Percentiles rank a stretch among this genome's conserved stretches.
phyloP scores from a whole-genome alignment of 768 basidiomycete genomes.

The Cytidiella melzeri region DNA sequence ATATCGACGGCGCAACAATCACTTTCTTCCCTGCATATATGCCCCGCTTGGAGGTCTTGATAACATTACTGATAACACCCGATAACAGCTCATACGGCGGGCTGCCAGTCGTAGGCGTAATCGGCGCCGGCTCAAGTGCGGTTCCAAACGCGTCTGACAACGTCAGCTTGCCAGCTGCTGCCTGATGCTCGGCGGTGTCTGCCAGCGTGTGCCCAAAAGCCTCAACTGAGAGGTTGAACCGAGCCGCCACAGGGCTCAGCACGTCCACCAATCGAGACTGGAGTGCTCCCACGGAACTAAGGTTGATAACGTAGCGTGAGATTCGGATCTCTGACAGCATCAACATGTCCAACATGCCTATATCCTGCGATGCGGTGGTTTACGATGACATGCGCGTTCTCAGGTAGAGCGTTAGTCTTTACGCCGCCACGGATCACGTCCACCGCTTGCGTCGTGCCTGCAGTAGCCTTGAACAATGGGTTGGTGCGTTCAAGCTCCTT shows the following conservation, averaged over 20 bases:
- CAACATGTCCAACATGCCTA: slow-evolving; percentile 14
- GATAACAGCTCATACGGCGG: slow-evolving; percentile 29
- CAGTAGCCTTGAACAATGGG: slow-evolving; percentile 29
- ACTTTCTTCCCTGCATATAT: slow-evolving; percentile 16
- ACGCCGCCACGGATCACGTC: slow-evolving; percentile 45
- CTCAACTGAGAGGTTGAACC: slow-evolving; percentile 52
- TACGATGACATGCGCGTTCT: slow-evolving; percentile 60
- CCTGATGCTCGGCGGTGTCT: slow-evolving; percentile 39
- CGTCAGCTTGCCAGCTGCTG: slow-evolving; percentile 32
- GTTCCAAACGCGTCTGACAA: slow-evolving; percentile 43
- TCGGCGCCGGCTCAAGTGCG: slow-evolving; percentile 61
- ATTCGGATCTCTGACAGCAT: slow-evolving; percentile 11
- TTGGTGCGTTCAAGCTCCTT: slow-evolving; percentile 32
- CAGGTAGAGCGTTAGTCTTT: slow-evolving; percentile 69
- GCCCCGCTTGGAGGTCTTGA: slow-evolving; percentile 14
- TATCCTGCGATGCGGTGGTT: slow-evolving; percentile 60
- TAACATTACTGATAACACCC: slow-evolving; percentile 26
- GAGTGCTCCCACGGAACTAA: slow-evolving; percentile 9
- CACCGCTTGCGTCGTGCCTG: slow-evolving; percentile 73
- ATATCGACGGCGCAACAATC: slow-evolving; percentile 17
- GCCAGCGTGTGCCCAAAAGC: slow-evolving; percentile 44
- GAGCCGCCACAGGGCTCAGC: slow-evolving; percentile 36
- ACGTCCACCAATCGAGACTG: slow-evolving; percentile 20
- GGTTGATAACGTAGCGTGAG: slow-evolving; percentile 10
- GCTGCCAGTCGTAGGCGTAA: slow-evolving; percentile 38